These are phyloP conservation scores for Mucor velutinosus DNA, from an alignment of 371 early-diverging fungal genomes.

Conservation along the genomic window DNA sequence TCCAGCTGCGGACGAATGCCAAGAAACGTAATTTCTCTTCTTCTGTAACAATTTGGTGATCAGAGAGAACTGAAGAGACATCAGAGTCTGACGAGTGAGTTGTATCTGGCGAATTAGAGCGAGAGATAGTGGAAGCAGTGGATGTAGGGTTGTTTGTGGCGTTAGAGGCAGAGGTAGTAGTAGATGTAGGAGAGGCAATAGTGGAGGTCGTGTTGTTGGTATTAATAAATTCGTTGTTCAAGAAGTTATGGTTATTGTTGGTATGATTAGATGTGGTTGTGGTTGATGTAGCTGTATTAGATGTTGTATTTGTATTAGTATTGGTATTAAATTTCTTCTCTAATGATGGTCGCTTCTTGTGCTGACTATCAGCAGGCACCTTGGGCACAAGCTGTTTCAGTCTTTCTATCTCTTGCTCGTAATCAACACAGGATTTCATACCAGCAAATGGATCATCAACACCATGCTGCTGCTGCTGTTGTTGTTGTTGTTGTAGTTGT, in stretches of 20 bases:
- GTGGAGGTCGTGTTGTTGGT: background rate
- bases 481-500: background rate
- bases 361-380: conserved; percentile 25
- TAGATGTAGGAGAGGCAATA: background rate
- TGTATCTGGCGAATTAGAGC: conserved; percentile 19
- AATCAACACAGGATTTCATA: conserved; percentile 47
- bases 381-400: conserved; percentile 47
- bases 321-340: conserved; percentile 4
- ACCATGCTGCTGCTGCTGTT: background rate
- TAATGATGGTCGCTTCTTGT: conserved; percentile 2
- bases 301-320: background rate
- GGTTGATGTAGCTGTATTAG: background rate
- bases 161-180: too few relatives aligned
- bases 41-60: conserved; percentile 26
- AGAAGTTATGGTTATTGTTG: background rate
- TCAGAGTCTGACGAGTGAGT: conserved; percentile 18
- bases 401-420: conserved; percentile 49
- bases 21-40: conserved; percentile 48
- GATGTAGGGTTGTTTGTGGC: background rate
- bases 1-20: conserved; percentile 50
- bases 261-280: background rate
- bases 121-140: conserved; percentile 10
- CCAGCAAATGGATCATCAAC: conserved; percentile 48
- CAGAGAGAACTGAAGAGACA: conserved; percentile 11
- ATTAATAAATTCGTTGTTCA: conserved; percentile 1